Evolutionary conservation across 192 early-diverging fungal species (phyloP), one percentile per base, ranked within the genome.

Genomic region (Umbelopsis vinacea): DNA sequence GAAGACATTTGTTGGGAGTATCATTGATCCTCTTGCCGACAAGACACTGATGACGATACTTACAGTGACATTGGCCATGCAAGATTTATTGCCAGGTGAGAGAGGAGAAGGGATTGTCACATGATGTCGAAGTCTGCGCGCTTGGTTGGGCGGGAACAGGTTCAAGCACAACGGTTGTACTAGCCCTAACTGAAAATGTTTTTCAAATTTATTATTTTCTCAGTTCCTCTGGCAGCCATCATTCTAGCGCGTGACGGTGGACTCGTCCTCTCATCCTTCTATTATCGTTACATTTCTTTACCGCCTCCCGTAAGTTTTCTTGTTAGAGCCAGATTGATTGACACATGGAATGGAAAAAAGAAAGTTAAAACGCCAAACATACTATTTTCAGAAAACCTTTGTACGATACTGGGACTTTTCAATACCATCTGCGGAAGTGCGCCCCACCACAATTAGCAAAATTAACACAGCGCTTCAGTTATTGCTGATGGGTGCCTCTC

Each of bases 1-100:
- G 90, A 87, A 88, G 74, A 94, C 94, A 22, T 86, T 93, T 52
- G 82, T 96, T 38, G 96, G 95, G 12, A 92, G 92, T 6, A 94
- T 95, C 26, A 85, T 97, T 43, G 96, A 99, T 78, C 97, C 97
- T 6, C 90, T 91, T 11, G 95, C 95, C 19, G 97, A 99, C 81
- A 99, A 97, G 77, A 85, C 91, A 4, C 76, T 97, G 19, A 96
- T 97, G 95, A 96, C 96, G 0, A 88, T 91, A 19, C 71, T 99
- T 70, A 94, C 93, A 15, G 79, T 97, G 17, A 89, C 92, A 15
- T 77, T 97, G 45, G 87, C 86, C 7, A 88, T 87, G 75, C 84
- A 88, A 17, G 86, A 84, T 15, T 73, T 95, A 52, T 71, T 99
- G 48, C 95, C 96, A 10, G 71, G 91, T 92, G 75, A 70, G 78